Conservation (phyloP, 371 early-diverging fungal species). For the Smittium mucronatum region DNA sequence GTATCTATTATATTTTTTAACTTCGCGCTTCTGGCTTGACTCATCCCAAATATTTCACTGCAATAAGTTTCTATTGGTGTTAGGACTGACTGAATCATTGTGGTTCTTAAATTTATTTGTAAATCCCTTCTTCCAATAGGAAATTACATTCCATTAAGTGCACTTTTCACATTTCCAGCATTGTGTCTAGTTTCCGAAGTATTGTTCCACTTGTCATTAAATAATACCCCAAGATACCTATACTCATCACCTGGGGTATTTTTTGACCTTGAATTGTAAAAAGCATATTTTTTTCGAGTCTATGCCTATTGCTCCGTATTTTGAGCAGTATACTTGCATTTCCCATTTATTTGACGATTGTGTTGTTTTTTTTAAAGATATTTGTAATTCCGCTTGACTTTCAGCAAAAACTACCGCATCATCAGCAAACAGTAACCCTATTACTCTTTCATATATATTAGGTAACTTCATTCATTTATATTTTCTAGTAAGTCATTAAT, state of each 20-base stretch:
- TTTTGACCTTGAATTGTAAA: background rate
- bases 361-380: background rate
- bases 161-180: background rate
- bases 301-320: background rate
- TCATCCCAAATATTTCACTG: slow-evolving; percentile 6
- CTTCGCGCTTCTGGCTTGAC: background rate
- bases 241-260: slow-evolving; percentile 3
- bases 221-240: background rate
- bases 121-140: background rate
- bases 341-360: background rate
- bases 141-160: background rate
- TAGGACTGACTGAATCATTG: background rate
- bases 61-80: background rate
- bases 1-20: background rate
- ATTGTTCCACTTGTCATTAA: background rate
- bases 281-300: background rate
- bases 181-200: background rate
- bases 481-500: background rate
- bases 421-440: slow-evolving; percentile 1
- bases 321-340: background rate
- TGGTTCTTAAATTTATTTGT: background rate
- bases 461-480: background rate
- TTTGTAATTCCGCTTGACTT: background rate
- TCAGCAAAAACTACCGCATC: background rate
- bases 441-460: background rate